A percentile compares a stretch with the other conserved stretches of the same genome.
Evolutionary conservation across 1,284 basidiomycete genomes (phyloP).

Genomic region (Fomitopsis schrenkii): DNA sequence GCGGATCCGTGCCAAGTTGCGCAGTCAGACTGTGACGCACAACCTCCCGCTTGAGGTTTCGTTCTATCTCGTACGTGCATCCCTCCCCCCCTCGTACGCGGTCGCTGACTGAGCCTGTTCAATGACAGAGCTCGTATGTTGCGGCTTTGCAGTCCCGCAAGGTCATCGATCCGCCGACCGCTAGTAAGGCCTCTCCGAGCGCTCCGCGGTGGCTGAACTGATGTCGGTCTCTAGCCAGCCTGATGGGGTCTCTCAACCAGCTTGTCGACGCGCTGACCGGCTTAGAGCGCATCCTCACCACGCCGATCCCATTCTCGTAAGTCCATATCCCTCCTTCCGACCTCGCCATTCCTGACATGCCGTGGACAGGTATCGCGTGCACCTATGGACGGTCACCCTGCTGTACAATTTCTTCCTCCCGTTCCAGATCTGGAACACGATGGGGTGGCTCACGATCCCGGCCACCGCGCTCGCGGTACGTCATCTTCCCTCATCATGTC

Average conservation of each 20-base stretch:
- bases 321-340: slow-evolving; percentile 26
- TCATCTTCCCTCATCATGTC: not conserved
- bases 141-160: slow-evolving; percentile 57
- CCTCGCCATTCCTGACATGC: not conserved
- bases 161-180: slow-evolving; percentile 60
- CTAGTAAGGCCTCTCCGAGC: slow-evolving; percentile 38
- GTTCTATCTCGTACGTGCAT: slow-evolving; percentile 57
- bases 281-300: slow-evolving; percentile 74
- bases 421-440: slow-evolving; percentile 59
- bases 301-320: slow-evolving; percentile 76
- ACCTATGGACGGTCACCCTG: slow-evolving; percentile 59
- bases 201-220: not conserved
- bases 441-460: slow-evolving; percentile 68
- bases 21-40: slow-evolving; percentile 45
- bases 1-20: slow-evolving; percentile 45
- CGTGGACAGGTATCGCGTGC: slow-evolving; percentile 50
- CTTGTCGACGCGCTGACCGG: slow-evolving; percentile 68
- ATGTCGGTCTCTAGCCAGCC: slow-evolving; percentile 36
- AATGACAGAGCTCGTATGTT: slow-evolving; percentile 58
- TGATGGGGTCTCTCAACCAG: slow-evolving; percentile 40
- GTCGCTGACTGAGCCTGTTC: not conserved
- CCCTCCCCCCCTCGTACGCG: not conserved
- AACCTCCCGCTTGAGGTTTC: slow-evolving; percentile 74
- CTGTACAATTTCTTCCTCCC: slow-evolving; percentile 60
- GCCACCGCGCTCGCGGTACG: slow-evolving; percentile 41